Base-by-base conservation (phyloP, 2,329 filamentous ascomycete species). In the Periconia sp. region DNA sequence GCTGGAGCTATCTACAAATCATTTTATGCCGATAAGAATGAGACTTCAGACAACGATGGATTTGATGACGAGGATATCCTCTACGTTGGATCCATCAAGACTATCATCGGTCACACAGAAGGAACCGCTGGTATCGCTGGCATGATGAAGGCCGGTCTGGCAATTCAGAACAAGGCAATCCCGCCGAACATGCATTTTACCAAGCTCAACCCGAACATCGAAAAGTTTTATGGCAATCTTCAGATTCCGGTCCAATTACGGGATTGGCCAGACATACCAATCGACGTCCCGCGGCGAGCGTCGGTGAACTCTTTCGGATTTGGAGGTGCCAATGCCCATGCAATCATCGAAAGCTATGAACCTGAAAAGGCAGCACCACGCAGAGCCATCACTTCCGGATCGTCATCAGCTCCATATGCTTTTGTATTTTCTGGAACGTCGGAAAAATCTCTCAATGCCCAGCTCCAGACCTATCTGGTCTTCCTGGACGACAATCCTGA, bases 31-130 rank as follows among this genome's bases (percentile, higher is more conserved):
- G 37, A 5, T 37, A n/a, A n/a, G n/a, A n/a, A n/a, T n/a, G n/a
- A n/a, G n/a, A n/a, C n/a, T n/a, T n/a, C n/a, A n/a, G n/a, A n/a
- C n/a, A n/a, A n/a, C n/a, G n/a, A n/a, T n/a, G n/a, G n/a, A n/a
- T n/a, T n/a, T n/a, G 33, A 11, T 37, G 11, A 3, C 3, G 3
- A 3, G 9, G 9, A 20, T 15, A n/a, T 30, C 2, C 35, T 52
- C 46, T 64, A 46, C 37, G 66, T 57, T 27, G 50, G 35, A 23
- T 64, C 45, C 54, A 48, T 52, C 37, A 53, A 53, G 27, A 76
- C 63, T 67, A 72, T 76, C 43, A 61, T 77, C 44, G 75, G 50
- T 13, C 50, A 77, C 51, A 64, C 67, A 11, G 67, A 76, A 61
- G 72, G 50, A n/a, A 65, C 66, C 5, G 63, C 65, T 27, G 74